A percentile compares a stretch with the other conserved stretches of the same genome.
Evolutionary conservation across 2,329 filamentous ascomycete species (phyloP).

Genomic region (Fusarium sp.): DNA sequence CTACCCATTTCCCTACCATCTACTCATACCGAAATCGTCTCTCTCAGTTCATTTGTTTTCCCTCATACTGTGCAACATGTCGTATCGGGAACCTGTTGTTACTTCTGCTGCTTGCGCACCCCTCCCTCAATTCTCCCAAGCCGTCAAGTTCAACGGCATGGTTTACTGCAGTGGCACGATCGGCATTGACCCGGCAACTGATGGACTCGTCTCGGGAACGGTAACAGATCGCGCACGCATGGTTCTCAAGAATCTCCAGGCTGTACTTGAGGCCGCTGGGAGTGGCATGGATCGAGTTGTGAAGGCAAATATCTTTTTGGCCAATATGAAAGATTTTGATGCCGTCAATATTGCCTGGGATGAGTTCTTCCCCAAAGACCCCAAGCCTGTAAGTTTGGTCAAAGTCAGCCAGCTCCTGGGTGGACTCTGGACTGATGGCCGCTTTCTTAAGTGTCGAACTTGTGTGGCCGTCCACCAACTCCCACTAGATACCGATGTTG

Average conservation of each 20-base stretch:
- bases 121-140: constrained; percentile 69
- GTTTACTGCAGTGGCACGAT: constrained; percentile 77
- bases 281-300: constrained; percentile 2
- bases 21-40: neutral
- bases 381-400: neutral
- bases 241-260: neutral
- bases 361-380: neutral
- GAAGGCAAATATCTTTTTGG: constrained; percentile 14
- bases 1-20: neutral
- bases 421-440: neutral
- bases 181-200: constrained; percentile 45
- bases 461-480: constrained; percentile 14
- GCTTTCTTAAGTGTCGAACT: neutral
- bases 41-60: too few relatives aligned
- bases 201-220: neutral
- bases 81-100: neutral
- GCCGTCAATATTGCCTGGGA: constrained; percentile 13
- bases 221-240: neutral
- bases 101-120: constrained; percentile 3
- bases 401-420: neutral
- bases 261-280: constrained; percentile 3
- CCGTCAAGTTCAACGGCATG: constrained; percentile 71
- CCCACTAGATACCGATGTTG: constrained; percentile 7
- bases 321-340: constrained; percentile 5
- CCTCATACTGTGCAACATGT: neutral